phyloP scores from a whole-genome alignment of 495 filamentous ascomycete genomes.

The Talaromyces proteolyticus region DNA sequence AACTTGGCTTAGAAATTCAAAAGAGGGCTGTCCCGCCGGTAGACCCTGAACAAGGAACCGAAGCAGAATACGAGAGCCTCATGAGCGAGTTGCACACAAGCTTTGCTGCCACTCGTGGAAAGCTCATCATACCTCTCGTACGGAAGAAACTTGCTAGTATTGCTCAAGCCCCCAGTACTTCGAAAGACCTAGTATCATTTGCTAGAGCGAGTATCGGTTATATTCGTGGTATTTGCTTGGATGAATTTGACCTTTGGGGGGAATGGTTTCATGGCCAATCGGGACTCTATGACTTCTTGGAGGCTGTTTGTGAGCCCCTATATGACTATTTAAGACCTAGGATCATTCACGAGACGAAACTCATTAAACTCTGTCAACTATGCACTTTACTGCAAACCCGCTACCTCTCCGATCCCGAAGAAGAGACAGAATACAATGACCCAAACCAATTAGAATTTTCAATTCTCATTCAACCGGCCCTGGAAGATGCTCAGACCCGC shows the following conservation, averaged over 20 bases:
- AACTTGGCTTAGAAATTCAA: slow-evolving; percentile 61
- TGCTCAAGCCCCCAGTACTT: slow-evolving; percentile 56
- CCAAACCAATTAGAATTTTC: slow-evolving; percentile 60
- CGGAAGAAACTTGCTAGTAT: slow-evolving; percentile 62
- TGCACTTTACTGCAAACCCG: slow-evolving; percentile 78
- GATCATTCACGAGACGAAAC: slow-evolving; percentile 64
- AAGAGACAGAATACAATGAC: slow-evolving; percentile 53
- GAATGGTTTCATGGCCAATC: slow-evolving; percentile 70
- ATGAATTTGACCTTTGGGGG: slow-evolving; percentile 69
- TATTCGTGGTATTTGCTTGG: slow-evolving; percentile 62
- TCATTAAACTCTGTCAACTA: slow-evolving; percentile 74
- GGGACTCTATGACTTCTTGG: slow-evolving; percentile 65
- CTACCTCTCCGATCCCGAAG: slow-evolving; percentile 69
- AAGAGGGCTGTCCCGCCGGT: slow-evolving; percentile 57
- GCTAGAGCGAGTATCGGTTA: slow-evolving; percentile 65
- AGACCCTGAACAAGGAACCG: slow-evolving; percentile 55
- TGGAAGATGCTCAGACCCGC: slow-evolving; percentile 70
- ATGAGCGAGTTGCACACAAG: slow-evolving; percentile 64
- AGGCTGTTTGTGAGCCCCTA: slow-evolving; percentile 68
- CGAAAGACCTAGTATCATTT: slow-evolving; percentile 63
- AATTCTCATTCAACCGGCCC: slow-evolving; percentile 56
- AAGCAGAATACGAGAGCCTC: slow-evolving; percentile 61
- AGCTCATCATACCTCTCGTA: slow-evolving; percentile 53
- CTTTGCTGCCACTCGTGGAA: slow-evolving; percentile 51
- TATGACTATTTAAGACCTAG: slow-evolving; percentile 65